phyloP scores from a whole-genome alignment of 73 alveolate species.

The Blepharisma japonicum region DNA sequence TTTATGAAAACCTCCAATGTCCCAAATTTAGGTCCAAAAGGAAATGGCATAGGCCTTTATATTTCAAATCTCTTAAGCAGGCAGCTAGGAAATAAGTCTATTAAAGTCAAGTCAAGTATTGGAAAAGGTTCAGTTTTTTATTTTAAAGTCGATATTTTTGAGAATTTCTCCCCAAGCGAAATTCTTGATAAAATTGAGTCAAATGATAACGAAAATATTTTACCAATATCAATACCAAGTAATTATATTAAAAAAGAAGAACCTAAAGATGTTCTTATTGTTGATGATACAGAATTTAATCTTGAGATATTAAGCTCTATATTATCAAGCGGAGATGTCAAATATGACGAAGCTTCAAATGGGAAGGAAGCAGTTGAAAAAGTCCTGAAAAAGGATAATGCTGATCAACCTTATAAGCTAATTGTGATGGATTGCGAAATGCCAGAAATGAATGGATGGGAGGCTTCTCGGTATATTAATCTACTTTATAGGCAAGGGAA shows the following conservation, averaged over 20 bases:
- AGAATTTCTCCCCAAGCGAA: no score
- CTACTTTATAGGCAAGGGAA: neutral
- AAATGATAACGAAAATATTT: no score
- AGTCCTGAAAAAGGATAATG: neutral
- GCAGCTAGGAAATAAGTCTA: neutral
- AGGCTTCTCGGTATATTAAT: neutral
- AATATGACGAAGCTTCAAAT: neutral
- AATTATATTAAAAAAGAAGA: no score
- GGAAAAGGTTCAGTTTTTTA: neutral
- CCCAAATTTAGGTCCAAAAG: neutral
- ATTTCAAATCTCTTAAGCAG: neutral
- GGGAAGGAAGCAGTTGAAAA: conserved; percentile 3
- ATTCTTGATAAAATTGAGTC: no score
- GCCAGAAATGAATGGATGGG: conserved; percentile 30
- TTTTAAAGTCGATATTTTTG: neutral
- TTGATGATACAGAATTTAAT: neutral
- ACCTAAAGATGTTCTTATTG: neutral
- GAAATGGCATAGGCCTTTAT: conserved; percentile 4
- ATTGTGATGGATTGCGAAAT: conserved; percentile 14
- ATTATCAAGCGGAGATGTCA: neutral
- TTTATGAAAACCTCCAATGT: no score
- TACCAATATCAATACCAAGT: no score
- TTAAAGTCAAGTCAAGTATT: conserved; percentile 1
- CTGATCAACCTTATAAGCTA: neutral
- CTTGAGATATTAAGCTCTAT: neutral